Evolutionary conservation across 306 rosid species (phyloP).

Genomic region (Cucurbita ficifolia): DNA sequence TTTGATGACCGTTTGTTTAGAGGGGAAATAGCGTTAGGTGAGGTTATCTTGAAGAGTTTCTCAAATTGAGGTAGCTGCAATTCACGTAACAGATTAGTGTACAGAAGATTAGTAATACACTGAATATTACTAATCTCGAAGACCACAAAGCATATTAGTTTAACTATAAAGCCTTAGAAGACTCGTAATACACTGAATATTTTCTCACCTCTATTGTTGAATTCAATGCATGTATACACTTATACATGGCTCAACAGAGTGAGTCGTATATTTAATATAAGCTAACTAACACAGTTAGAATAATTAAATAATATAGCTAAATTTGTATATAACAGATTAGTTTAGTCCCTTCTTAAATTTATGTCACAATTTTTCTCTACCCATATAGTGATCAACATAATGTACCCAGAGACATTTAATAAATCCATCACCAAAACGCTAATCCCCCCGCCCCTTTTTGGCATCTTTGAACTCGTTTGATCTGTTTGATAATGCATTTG

Average conservation of each 20-base stretch:
- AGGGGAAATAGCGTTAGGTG: slow-evolving; percentile 15
- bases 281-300: neutral
- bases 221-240: neutral
- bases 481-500: neutral
- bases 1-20: slow-evolving; percentile 14
- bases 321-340: too few relatives aligned
- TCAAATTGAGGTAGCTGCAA: slow-evolving; percentile 37
- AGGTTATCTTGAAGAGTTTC: slow-evolving; percentile 27
- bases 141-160: neutral
- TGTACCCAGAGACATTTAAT: neutral
- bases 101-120: neutral
- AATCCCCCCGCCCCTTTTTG: neutral
- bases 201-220: neutral
- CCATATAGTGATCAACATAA: neutral
- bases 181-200: neutral
- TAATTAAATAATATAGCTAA: too few relatives aligned
- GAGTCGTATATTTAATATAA: neutral
- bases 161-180: neutral
- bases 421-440: neutral
- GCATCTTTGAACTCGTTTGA: neutral
- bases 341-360: neutral
- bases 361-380: neutral
- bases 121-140: neutral
- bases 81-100: neutral
- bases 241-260: neutral